Conservation (phyloP, 352 stramenopile species). For the Pythium coloratum region DNA sequence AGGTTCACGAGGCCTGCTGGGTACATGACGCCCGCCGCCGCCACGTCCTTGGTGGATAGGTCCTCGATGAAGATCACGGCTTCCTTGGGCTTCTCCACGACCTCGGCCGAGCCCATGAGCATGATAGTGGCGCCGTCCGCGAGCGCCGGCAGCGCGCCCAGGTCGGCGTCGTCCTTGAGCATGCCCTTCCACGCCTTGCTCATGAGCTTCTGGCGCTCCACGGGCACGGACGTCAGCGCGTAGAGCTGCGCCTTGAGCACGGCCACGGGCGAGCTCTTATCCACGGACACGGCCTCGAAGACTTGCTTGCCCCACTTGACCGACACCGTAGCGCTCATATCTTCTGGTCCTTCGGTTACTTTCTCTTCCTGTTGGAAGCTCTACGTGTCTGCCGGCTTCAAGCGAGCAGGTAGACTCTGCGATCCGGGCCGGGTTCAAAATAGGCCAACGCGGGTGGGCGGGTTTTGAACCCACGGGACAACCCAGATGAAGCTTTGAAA, state of each 20-base stretch:
- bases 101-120: constrained; percentile 94
- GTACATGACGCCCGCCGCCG: constrained; percentile 77
- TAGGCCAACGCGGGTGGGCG: neutral
- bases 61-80: constrained; percentile 87
- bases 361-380: constrained; percentile 9
- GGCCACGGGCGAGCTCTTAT: constrained; percentile 63
- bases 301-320: constrained; percentile 90
- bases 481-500: constrained; percentile 1
- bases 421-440: constrained; percentile 16
- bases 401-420: constrained; percentile 6
- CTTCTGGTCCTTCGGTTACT: constrained; percentile 6
- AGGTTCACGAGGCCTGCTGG: constrained; percentile 93
- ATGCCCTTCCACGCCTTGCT: constrained; percentile 89
- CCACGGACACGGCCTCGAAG: constrained; percentile 62
- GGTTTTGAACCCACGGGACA: neutral
- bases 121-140: constrained; percentile 74
- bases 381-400: constrained; percentile 11
- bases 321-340: constrained; percentile 59
- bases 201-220: constrained; percentile 90
- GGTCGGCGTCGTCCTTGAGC: constrained; percentile 83
- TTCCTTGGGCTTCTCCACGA: constrained; percentile 84
- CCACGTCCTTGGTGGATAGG: constrained; percentile 80
- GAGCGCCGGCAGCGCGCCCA: constrained; percentile 56
- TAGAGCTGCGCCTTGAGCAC: constrained; percentile 85
- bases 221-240: constrained; percentile 74